Percentiles rank a stretch among this genome's conserved stretches.
Conservation (phyloP, 1,284 basidiomycete genomes). For the Ustilago trichophora region DNA sequence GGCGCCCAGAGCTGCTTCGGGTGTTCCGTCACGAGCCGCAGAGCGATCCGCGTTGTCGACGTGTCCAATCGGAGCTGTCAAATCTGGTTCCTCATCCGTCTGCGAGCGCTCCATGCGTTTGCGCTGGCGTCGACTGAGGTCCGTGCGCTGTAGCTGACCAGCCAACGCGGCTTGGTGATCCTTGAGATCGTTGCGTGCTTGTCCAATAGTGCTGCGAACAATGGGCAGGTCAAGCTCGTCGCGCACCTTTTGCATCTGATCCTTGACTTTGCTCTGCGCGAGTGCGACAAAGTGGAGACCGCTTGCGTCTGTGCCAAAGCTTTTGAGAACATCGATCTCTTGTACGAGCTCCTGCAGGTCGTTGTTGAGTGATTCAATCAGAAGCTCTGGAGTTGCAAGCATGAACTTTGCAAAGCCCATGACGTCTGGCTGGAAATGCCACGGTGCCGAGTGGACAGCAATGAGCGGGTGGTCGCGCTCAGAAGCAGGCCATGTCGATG, state of each 20-base stretch:
- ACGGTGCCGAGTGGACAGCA: conserved; percentile 89
- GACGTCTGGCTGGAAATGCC: conserved; percentile 94
- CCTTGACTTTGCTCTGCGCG: conserved; percentile 69
- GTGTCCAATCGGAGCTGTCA: background rate
- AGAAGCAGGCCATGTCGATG: conserved; percentile 81
- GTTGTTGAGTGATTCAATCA: conserved; percentile 76
- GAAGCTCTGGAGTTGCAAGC: conserved; percentile 84
- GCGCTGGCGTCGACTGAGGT: conserved; percentile 48
- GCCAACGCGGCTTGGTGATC: conserved; percentile 67
- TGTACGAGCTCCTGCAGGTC: conserved; percentile 79
- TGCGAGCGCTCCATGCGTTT: conserved; percentile 45
- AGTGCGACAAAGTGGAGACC: conserved; percentile 81
- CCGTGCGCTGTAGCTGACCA: conserved; percentile 19
- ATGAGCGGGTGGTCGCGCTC: conserved; percentile 70
- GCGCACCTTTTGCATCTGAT: conserved; percentile 57
- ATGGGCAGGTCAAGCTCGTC: conserved; percentile 53
- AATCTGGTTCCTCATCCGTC: conserved; percentile 27
- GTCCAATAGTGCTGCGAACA: conserved; percentile 50
- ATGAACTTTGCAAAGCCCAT: conserved; percentile 90
- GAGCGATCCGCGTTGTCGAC: background rate
- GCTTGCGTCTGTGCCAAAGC: conserved; percentile 76
- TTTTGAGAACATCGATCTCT: conserved; percentile 70
- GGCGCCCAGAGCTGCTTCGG: conserved; percentile 28
- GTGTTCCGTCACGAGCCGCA: conserved; percentile 19
- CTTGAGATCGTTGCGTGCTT: conserved; percentile 72